Base-by-base conservation (phyloP, 805 yeast genomes). In the Monosporozyma solicola region DNA sequence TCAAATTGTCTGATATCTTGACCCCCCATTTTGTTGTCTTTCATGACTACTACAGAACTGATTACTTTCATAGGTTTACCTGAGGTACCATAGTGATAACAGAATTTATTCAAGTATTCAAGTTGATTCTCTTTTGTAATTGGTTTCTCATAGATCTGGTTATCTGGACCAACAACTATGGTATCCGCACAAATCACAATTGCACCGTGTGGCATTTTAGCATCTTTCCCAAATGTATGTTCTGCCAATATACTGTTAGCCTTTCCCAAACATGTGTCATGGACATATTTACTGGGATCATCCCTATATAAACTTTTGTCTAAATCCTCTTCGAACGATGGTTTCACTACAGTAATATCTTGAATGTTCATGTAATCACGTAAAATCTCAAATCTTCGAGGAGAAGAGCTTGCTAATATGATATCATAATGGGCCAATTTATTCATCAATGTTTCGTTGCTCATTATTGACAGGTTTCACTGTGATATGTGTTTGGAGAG, bases 371-470 rank as follows among this genome's bases (percentile, higher is more conserved):
- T 66, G 1, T 54, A 58, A 58, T 84, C 80, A 5, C 67, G 62
- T 31, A 94, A 61, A n/a, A 94, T 84, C 53, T 87, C 87, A 51
- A 72, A 69, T 53, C 99, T 72, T 55, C 97, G 75, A 2, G 95
- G 92, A 0, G 97, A 91, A 0, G 86, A 78, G 2, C 96, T 88
- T 0, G 96, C 97, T 6, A 92, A 74, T 5, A 88, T 72, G 27
- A 91, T 71, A 3, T 66, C 61, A 39, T 54, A 60, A 1, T 47
- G 41, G 22, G 46, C 29, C 43, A 41, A 7, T 44, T 39, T 48
- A 11, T 52, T 49, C n/a, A 45, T 44, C 13, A 24, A 20, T 7
- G 45, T 48, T 24, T 24, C 29, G 3, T 24, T 43, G 32, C 5
- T 25, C 29, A 25, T 25, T 5, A 16, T 16, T 16, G 24, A 16